These are phyloP conservation scores for Fagus sylvatica DNA, from an alignment of 306 rosid species.

Conservation along the genomic window DNA sequence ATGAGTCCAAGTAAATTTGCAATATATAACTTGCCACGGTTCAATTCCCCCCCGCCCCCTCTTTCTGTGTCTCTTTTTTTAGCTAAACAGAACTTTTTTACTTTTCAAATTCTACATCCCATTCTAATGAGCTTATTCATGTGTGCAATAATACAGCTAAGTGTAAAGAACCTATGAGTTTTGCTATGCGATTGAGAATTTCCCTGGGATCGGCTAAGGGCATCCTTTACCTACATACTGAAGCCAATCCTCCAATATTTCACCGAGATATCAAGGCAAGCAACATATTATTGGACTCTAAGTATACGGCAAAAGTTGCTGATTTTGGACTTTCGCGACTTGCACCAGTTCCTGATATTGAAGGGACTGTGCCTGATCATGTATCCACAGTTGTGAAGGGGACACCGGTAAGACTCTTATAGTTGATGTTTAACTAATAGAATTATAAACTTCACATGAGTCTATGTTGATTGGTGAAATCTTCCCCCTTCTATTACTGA, in stretches of 20 bases:
- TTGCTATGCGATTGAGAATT: constrained; percentile 57
- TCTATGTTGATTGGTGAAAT: too few relatives aligned
- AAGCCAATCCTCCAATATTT: constrained; percentile 92
- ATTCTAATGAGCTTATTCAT: not conserved
- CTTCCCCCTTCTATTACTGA: too few relatives aligned
- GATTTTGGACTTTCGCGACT: constrained; percentile 94
- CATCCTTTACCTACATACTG: constrained; percentile 81
- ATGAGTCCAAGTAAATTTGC: too few relatives aligned
- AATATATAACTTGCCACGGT: too few relatives aligned
- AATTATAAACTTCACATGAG: not conserved
- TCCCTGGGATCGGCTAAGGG: constrained; percentile 91
- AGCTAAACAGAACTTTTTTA: too few relatives aligned
- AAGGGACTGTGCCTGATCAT: constrained; percentile 58
- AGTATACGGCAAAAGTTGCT: constrained; percentile 72
- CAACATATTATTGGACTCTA: constrained; percentile 80
- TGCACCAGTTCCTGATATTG: constrained; percentile 63
- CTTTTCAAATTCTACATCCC: not conserved
- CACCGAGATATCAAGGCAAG: constrained; percentile 91
- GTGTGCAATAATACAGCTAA: constrained; percentile 48
- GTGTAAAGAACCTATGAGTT: constrained; percentile 42
- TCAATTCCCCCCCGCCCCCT: too few relatives aligned
- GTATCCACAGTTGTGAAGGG: constrained; percentile 92
- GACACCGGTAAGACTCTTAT: constrained; percentile 70
- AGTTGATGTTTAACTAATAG: not conserved
- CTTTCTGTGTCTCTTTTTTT: too few relatives aligned